A percentile compares a stretch with the other conserved stretches of the same genome.
phyloP scores from a whole-genome alignment of 345 rosid species.

The Turnera subulata region DNA sequence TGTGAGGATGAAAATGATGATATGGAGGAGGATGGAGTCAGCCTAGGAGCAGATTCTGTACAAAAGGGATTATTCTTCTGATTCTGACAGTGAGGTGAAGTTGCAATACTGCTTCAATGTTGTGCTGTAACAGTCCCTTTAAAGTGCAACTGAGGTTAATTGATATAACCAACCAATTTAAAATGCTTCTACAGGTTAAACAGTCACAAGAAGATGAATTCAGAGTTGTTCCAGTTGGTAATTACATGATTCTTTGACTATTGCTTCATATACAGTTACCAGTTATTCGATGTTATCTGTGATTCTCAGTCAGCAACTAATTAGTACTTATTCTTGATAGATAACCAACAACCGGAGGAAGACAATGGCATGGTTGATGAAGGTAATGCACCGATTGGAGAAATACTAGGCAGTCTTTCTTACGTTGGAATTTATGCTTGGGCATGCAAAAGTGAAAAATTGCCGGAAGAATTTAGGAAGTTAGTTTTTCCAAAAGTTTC shows the following conservation, averaged over 20 bases:
- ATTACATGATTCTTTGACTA: slow-evolving; percentile 14
- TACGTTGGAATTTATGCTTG: neutral
- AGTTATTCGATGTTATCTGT: slow-evolving; percentile 9
- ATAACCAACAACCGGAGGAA: slow-evolving; percentile 47
- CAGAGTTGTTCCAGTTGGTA: slow-evolving; percentile 69
- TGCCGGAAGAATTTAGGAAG: neutral
- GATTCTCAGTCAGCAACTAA: slow-evolving; percentile 13
- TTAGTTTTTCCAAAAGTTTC: neutral
- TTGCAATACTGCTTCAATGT: slow-evolving; percentile 1
- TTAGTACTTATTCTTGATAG: slow-evolving; percentile 35
- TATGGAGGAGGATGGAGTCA: slow-evolving; percentile 62
- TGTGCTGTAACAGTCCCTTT: slow-evolving; percentile 3
- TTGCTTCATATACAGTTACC: neutral
- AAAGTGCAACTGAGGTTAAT: neutral
- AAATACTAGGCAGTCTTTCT: slow-evolving; percentile 2
- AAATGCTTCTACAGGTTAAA: slow-evolving; percentile 44
- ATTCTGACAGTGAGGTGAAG: slow-evolving; percentile 82
- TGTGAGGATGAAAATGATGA: slow-evolving; percentile 85
- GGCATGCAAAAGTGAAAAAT: neutral
- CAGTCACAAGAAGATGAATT: slow-evolving; percentile 56
- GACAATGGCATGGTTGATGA: slow-evolving; percentile 53
- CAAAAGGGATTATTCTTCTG: slow-evolving; percentile 57
- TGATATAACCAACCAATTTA: neutral
- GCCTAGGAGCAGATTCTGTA: slow-evolving; percentile 59
- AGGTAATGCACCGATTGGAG: slow-evolving; percentile 38